Evolutionary conservation across 129 eudicot genomes (phyloP), one percentile per base, ranked within the genome.

Genomic region (Helianthus annuus): DNA sequence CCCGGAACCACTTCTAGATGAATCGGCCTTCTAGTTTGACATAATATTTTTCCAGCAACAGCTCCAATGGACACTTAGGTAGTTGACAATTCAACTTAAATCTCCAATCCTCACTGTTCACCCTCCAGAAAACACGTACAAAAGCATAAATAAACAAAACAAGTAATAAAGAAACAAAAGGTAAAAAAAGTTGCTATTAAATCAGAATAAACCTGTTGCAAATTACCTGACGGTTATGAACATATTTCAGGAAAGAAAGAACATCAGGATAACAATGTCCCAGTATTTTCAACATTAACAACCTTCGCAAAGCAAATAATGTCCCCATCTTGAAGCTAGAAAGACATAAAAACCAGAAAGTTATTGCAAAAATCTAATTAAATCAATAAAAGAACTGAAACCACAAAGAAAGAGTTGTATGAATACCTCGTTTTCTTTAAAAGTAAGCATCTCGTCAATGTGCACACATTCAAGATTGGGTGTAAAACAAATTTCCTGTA

Each of bases 241-340:
- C 88, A 76, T 88, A 91, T 38, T 81, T 89, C 76, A 91, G 55
- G 77, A 83, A 91, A 60, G 96, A 76, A 9, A 88, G 92, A 65
- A 89, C 96, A 64, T 84, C 86, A 34, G 90, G 90, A 74, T 79
- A 89, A 48, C 78, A 56, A 83, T 71, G 83, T 76, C 51, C 76
- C 90, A 14, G 54, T 71, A 64, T 29, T 59, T 76, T 85, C 80
- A 48, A 19, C 0, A 19, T 19, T 0, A 19, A 19, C 22, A 19
- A 77, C 45, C 71, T 92, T 92, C 56, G 87, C 95, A 66, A 83
- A 89, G 85, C 96, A 92, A 45, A 92, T 75, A n/a, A 92, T 85
- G 67, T 92, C 98, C 29, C 98, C 98, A 61, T 92, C 95, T 87
- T 92, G 92, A 69, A 92, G 81, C 96, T 92, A 79, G 24, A 56